Conservation (phyloP, 2,329 filamentous ascomycete genomes). For the Trichoderma sp. region DNA sequence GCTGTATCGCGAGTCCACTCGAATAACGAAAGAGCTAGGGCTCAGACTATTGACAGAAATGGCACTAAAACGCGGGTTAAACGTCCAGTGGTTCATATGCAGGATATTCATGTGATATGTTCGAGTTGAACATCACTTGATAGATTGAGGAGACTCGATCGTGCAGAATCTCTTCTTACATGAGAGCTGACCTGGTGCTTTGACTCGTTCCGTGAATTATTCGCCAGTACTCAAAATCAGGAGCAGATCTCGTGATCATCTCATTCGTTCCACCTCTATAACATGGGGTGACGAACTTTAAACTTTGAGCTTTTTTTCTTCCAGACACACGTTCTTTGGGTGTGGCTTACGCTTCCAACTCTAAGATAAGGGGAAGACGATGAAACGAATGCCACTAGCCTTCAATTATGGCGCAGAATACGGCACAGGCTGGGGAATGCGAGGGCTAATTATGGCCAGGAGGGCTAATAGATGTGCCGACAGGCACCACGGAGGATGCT, state of each 20-base stretch:
- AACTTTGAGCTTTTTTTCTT: constrained; percentile 5
- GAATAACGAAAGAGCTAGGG: background rate
- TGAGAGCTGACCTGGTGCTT: background rate
- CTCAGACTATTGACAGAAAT: constrained; percentile 1
- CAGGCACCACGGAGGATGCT: background rate
- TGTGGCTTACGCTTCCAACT: constrained; percentile 10
- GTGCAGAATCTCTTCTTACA: background rate
- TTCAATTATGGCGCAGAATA: constrained; percentile 3
- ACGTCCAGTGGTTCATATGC: background rate
- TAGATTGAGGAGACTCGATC: background rate
- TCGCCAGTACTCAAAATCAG: no score
- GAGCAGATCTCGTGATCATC: background rate
- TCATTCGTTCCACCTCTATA: background rate
- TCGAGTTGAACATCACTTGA: background rate
- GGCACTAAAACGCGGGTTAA: constrained; percentile 6
- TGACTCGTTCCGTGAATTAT: background rate
- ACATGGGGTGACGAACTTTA: background rate
- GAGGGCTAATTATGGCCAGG: constrained; percentile 1
- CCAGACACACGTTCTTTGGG: background rate
- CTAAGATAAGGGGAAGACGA: background rate
- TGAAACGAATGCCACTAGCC: background rate
- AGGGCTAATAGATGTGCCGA: constrained; percentile 18
- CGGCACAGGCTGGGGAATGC: background rate
- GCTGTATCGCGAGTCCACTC: background rate
- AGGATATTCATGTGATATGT: background rate